Base-by-base conservation (phyloP, 257 asterid genomes). In the Solanum pinnatisectum region DNA sequence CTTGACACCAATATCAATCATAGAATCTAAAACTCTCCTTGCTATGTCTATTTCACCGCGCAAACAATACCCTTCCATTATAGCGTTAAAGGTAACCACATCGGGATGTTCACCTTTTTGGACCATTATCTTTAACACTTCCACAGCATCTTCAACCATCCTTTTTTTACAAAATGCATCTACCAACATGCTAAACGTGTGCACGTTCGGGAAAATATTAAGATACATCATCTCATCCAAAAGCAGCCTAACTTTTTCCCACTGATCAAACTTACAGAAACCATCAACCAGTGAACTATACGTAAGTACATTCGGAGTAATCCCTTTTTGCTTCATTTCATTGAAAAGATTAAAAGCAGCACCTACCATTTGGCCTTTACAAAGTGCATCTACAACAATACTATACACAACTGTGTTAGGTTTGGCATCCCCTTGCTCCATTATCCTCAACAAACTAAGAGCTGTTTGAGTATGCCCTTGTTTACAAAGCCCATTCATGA, bases 401-500 rank as follows among this genome's bases (percentile, higher is more conserved):
- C 14, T 90, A 72, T 87, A 89, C 8, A 52, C 52, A 11, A 83
- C 3, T 4, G 52, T 42, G 49, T 88, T 14, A 12, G 89, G 92
- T 71, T 73, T 86, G 60, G 86, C 35, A 18, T 36, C 37, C 70
- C 72, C 84, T n/a, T 59, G 89, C 33, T 84, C 88, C 90, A 90
- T 84, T 68, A 23, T 52, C 67, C 87, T 83, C 16, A 90, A 70
- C 83, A 90, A 68, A 42, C 79, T 56, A 84, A 89, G 14, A 16
- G 93, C 94, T 83, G 49, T 37, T 4, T 44, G 35, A 27, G 93
- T 87, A 65, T 84, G 71, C 27, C 93, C 92, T 13, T 73, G 85
- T 87, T 90, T 92, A 74, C 93, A 89, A 27, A 92, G 88, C 37
- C 91, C 92, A 56, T 89, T 73, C 10, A 89, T 70, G 12, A 90